Base-by-base conservation (phyloP, 176 grass and related monocot genomes). In the Oryza glumipatula region DNA sequence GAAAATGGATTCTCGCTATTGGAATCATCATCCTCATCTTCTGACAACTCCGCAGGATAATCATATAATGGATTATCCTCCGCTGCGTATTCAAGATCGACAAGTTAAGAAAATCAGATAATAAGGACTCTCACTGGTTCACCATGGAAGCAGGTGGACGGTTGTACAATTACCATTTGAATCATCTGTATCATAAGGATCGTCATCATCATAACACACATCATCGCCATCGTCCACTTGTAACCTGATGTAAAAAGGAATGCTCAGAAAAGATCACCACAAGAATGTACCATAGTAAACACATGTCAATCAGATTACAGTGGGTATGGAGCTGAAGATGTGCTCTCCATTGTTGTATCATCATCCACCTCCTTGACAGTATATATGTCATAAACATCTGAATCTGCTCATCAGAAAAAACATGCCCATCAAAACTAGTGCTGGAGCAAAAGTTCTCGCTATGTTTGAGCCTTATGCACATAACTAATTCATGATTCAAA, bases 371-470 rank as follows among this genome's bases (percentile, higher is more conserved):
- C 88, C 32, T 89, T 94, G 33, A 98, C 91, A 22, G 95, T 93
- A 75, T 98, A 95, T 47, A 98, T 83, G 83, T 98, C 96, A 86
- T 98, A 98, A 51, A 98, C 96, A 84, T 92, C 91, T 77, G 91
- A 85, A 72, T 95, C 96, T 95, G 67, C 60, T 78, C 33, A 64
- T 21, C 24, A 41, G 23, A 0, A 87, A 72, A 76, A 22, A 52
- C 9, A 60, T 11, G 44, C 2, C 66, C 4, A 7, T 84, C 33
- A 84, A 84, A 84, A 80, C 33, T 56, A 81, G 9, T 3, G 15
- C 22, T 45, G 46, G 5, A 71, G 41, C 39, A 41, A 23, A 23
- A 86, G 11, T 65, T 65, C 49, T 80, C 7, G n/a, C 7, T 5
- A 3, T 63, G 32, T 41, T 41, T 77, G 19, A 68, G 4, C 43